phyloP scores from a whole-genome alignment of 2,329 filamentous ascomycete genomes.

The Colletotrichum zoysiae region DNA sequence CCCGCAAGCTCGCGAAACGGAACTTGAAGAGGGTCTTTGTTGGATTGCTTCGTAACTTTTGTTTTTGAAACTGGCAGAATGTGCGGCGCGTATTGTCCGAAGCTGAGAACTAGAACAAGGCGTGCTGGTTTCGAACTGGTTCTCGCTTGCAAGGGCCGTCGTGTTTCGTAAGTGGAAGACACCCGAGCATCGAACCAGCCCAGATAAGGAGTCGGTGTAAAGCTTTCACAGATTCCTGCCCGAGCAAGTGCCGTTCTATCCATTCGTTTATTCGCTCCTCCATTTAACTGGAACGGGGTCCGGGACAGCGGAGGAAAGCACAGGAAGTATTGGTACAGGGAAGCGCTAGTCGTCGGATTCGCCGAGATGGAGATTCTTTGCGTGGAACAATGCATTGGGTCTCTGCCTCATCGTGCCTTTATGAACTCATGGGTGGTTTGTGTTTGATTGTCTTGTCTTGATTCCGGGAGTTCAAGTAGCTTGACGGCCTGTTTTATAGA shows the following conservation, averaged over 20 bases:
- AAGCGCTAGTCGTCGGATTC: neutral
- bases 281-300: neutral
- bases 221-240: too few species aligned
- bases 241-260: neutral
- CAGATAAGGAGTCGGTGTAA: neutral
- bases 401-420: neutral
- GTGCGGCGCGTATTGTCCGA: neutral
- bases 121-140: neutral
- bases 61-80: neutral
- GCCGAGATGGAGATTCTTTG: neutral
- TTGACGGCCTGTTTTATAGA: neutral
- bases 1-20: neutral
- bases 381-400: neutral
- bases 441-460: neutral
- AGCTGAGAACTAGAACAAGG: neutral
- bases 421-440: neutral
- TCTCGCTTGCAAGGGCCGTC: neutral
- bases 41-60: neutral
- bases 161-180: neutral
- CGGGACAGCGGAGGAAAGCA: neutral
- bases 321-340: neutral
- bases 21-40: too few species aligned
- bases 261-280: too few species aligned
- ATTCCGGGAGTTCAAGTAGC: neutral
- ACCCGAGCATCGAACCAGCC: neutral